Base-by-base conservation (phyloP, 2,329 filamentous ascomycete species). In the Pseudogymnoascus sp. region DNA sequence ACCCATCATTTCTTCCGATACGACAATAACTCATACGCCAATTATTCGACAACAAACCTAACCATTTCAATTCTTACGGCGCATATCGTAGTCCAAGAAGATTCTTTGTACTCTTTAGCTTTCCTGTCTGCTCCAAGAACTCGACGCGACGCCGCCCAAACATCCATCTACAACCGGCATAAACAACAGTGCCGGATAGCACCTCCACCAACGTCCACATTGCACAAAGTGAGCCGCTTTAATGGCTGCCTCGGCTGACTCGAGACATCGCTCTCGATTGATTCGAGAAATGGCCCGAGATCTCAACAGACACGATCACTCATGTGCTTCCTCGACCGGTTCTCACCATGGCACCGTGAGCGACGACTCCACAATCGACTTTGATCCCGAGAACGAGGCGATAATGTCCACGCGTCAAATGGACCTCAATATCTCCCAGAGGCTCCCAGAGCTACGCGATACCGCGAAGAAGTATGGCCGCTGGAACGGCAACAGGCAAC, bases 381-480 rank as follows among this genome's bases (percentile, higher is more conserved):
- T 70, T 43, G 63, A 70, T 60, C 69, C 69, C 25, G 63, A 68
- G 23, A 63, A 34, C 14, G 60, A 72, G 63, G 70, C 67, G 37
- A 67, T 65, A 12, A 63, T 65, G 40, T 71, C 70, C 36, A 70
- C 69, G 36, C 56, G 62, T 28, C 64, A 63, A 36, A 59, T 67
- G 21, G 62, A 67, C 42, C 61, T 46, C 34, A 60, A 68, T 23
- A 43, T 62, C 21, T 66, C 65, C 11, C 64, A 66, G 38, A 66
- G 66, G 34, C 65, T 72, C 36, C 70, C 70, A 28, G 64, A 69
- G 11, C 66, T 74, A 28, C 72, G 71, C 42, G 69, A 69, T 23
- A 72, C 72, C n/a, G 69, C 72, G 21, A 72, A 71, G 65, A 74
- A 73, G 65, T 72, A 70, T 62, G 65, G 68, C 62, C 69, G 69